Conservation (phyloP, 2,329 filamentous ascomycete genomes). For the Talaromyces sp. region DNA sequence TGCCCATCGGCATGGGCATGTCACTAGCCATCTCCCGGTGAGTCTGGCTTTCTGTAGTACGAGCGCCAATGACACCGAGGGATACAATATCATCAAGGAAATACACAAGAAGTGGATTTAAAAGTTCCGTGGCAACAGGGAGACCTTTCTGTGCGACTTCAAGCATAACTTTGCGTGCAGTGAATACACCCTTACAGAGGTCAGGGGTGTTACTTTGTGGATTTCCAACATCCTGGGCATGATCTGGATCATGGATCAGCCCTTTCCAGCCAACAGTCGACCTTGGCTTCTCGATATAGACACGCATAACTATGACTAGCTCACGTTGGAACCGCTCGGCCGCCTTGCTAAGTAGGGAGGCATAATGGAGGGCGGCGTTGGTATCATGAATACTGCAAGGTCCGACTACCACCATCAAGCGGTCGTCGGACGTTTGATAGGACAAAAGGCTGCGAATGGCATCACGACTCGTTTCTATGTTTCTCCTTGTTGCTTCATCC, state of each 20-base stretch:
- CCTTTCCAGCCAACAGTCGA: constrained; percentile 9
- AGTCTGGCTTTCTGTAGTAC: constrained; percentile 4
- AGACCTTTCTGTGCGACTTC: constrained; percentile 4
- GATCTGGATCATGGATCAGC: constrained; percentile 2
- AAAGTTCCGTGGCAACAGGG: not conserved
- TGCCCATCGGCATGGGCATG: constrained; percentile 6
- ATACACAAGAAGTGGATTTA: constrained; percentile 7
- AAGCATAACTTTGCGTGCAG: constrained; percentile 2
- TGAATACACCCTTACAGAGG: not conserved
- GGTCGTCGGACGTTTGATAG: constrained; percentile 1
- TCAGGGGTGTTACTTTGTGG: not conserved
- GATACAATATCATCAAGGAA: constrained; percentile 5
- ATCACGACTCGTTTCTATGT: constrained; percentile 2
- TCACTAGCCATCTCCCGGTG: constrained; percentile 7
- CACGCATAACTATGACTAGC: constrained; percentile 6
- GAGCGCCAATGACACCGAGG: constrained; percentile 4
- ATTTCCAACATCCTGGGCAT: not conserved
- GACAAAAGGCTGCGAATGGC: not conserved
- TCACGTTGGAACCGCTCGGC: not conserved
- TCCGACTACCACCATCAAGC: constrained; percentile 4
- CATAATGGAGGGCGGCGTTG: constrained; percentile 1
- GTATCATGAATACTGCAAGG: constrained; percentile 8
- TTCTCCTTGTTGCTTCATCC: constrained; percentile 1
- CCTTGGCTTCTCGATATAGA: constrained; percentile 6
- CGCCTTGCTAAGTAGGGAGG: constrained; percentile 1